Percentiles rank a stretch among this genome's conserved stretches.
Evolutionary conservation across 169 alveolate species (phyloP).

Genomic region (Eimeria praecox): DNA sequence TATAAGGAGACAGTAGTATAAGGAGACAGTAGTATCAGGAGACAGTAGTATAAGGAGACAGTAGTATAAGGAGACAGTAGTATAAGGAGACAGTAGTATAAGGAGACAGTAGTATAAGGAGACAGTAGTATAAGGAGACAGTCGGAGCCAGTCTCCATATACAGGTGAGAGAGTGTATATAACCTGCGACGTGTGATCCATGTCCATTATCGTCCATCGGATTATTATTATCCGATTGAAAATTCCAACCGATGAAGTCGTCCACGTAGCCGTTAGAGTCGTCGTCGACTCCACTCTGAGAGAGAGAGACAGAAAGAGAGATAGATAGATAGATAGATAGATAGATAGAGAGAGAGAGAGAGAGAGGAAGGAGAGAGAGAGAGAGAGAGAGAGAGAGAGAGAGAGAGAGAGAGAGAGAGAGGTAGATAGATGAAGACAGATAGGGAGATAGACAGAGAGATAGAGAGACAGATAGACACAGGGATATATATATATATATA

Average conservation of each 20-base stretch:
- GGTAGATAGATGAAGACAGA: too few relatives aligned
- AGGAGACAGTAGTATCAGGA: too few relatives aligned
- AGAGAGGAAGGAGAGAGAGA: neutral
- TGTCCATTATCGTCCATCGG: conserved; percentile 90
- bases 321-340: neutral
- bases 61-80: neutral
- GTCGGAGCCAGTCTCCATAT: too few relatives aligned
- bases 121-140: too few relatives aligned
- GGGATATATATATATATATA: too few relatives aligned
- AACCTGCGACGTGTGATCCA: conserved; percentile 89
- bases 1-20: neutral
- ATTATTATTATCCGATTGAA: conserved; percentile 82
- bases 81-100: too few relatives aligned
- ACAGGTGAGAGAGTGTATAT: too few relatives aligned
- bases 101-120: too few relatives aligned
- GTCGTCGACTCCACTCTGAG: conserved; percentile 84
- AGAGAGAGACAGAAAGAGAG: neutral
- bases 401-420: neutral
- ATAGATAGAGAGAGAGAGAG: neutral
- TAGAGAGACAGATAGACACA: neutral
- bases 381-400: neutral
- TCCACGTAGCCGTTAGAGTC: conserved; percentile 88
- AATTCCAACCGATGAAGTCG: conserved; percentile 88
- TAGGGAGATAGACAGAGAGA: neutral
- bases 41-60: neutral